phyloP scores from a whole-genome alignment of 805 yeast species.

The Candida insectalens region DNA sequence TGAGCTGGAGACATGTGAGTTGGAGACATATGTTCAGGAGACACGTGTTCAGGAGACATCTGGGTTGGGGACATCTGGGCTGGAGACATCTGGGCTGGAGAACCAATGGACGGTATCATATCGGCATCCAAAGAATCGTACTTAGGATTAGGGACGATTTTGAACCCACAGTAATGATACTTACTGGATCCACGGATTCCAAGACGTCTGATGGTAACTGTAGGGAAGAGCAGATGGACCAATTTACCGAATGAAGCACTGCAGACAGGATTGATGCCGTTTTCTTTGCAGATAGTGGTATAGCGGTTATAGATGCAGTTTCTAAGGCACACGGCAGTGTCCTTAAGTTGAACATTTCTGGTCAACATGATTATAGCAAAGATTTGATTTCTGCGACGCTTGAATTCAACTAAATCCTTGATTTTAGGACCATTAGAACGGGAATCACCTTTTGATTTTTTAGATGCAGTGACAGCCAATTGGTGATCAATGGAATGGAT shows the following conservation, averaged over 20 bases:
- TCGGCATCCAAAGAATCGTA: slow-evolving; percentile 20
- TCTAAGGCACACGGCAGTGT: slow-evolving; percentile 50
- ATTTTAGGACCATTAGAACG: slow-evolving; percentile 3
- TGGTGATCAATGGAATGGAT: background rate
- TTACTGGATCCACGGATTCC: slow-evolving; percentile 78
- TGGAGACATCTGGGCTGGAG: background rate
- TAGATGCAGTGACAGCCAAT: background rate
- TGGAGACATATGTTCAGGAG: too few species aligned
- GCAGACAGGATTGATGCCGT: slow-evolving; percentile 47
- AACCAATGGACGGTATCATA: background rate
- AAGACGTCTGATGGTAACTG: slow-evolving; percentile 61
- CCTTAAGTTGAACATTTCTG: slow-evolving; percentile 45
- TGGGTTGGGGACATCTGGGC: background rate
- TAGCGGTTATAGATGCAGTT: slow-evolving; percentile 61
- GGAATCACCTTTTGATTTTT: background rate
- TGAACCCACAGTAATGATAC: slow-evolving; percentile 79
- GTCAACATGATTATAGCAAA: slow-evolving; percentile 79
- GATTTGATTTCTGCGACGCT: slow-evolving; percentile 59
- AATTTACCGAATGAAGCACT: slow-evolving; percentile 77
- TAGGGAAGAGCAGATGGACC: slow-evolving; percentile 56
- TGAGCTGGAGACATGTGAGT: slow-evolving; percentile 2
- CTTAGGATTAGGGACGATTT: slow-evolving; percentile 29
- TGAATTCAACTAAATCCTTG: slow-evolving; percentile 14
- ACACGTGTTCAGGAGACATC: slow-evolving; percentile 3
- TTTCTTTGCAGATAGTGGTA: slow-evolving; percentile 44